Percentiles rank a stretch among this genome's conserved stretches.
Conservation (phyloP, 2,329 filamentous ascomycete genomes). For the Penicillium sp. region DNA sequence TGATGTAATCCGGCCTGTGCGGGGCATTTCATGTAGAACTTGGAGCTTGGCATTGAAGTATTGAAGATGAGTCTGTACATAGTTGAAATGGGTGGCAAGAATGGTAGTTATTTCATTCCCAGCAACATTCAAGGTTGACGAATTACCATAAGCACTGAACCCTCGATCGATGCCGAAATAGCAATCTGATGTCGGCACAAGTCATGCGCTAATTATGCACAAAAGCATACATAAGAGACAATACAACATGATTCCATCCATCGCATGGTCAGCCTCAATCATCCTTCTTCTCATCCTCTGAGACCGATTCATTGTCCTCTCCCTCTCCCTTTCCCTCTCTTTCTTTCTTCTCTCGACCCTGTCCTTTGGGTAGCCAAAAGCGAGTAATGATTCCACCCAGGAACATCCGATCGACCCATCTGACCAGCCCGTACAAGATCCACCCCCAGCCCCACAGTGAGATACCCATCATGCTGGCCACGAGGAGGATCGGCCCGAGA, state of each 20-base stretch:
- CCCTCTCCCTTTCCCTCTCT: neutral
- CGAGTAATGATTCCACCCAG: slow-evolving; percentile 24
- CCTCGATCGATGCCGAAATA: neutral
- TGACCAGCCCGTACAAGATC: slow-evolving; percentile 27
- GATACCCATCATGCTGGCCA: slow-evolving; percentile 29
- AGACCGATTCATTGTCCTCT: neutral
- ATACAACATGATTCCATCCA: neutral
- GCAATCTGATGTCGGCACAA: neutral
- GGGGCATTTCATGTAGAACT: slow-evolving; percentile 19
- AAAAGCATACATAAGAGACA: neutral
- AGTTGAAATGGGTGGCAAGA: neutral
- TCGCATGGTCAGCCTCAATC: neutral
- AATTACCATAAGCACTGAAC: neutral
- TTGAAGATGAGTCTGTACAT: neutral
- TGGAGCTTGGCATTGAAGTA: neutral
- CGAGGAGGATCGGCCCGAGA: slow-evolving; percentile 28
- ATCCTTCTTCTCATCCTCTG: slow-evolving; percentile 9
- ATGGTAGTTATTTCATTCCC: neutral
- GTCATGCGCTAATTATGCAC: neutral
- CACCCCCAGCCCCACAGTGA: slow-evolving; percentile 31
- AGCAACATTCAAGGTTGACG: neutral
- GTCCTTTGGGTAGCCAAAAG: slow-evolving; percentile 19
- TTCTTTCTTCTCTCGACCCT: neutral
- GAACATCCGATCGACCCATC: slow-evolving; percentile 24
- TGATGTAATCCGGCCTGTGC: slow-evolving; percentile 44